A percentile compares a stretch with the other conserved stretches of the same genome.
phyloP scores from a whole-genome alignment of 805 yeast species.

The Wickerhamomyces mucosus region DNA sequence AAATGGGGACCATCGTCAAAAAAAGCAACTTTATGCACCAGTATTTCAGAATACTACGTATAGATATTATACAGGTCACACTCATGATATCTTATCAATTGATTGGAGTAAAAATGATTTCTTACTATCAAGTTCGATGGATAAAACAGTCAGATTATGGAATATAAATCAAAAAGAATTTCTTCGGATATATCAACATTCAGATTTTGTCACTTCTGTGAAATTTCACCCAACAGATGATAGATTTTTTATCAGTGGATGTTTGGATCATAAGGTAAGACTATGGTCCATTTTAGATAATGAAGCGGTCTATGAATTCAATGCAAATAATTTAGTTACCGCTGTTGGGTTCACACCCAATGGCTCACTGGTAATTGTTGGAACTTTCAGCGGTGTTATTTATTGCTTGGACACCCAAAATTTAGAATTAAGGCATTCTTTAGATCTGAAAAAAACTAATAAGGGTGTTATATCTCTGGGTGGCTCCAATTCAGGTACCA shows the following conservation, averaged over 20 bases:
- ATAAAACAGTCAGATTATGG: slow-evolving; percentile 77
- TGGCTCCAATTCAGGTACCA: slow-evolving; percentile 25
- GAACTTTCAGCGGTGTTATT: slow-evolving; percentile 72
- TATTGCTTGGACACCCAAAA: slow-evolving; percentile 55
- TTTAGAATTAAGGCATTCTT: slow-evolving; percentile 35
- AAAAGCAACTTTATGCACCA: slow-evolving; percentile 44
- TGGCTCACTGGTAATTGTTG: slow-evolving; percentile 50
- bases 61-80: slow-evolving; percentile 55
- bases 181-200: slow-evolving; percentile 55
- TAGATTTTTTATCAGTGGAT: slow-evolving; percentile 75
- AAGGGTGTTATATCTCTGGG: slow-evolving; percentile 1
- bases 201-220: slow-evolving; percentile 77
- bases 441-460: slow-evolving; percentile 33
- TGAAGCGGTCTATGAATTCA: slow-evolving; percentile 48
- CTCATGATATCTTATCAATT: slow-evolving; percentile 58
- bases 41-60: slow-evolving; percentile 66
- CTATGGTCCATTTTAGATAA: slow-evolving; percentile 82
- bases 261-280: slow-evolving; percentile 64
- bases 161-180: slow-evolving; percentile 61
- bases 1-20: slow-evolving; percentile 1
- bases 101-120: slow-evolving; percentile 89
- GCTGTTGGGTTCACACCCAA: slow-evolving; percentile 67
- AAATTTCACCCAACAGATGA: slow-evolving; percentile 82
- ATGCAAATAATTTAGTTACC: slow-evolving; percentile 60
- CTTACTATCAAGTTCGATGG: slow-evolving; percentile 74